phyloP scores from a whole-genome alignment of 2,329 filamentous ascomycete species.

The Sclerotinia trifoliorum region DNA sequence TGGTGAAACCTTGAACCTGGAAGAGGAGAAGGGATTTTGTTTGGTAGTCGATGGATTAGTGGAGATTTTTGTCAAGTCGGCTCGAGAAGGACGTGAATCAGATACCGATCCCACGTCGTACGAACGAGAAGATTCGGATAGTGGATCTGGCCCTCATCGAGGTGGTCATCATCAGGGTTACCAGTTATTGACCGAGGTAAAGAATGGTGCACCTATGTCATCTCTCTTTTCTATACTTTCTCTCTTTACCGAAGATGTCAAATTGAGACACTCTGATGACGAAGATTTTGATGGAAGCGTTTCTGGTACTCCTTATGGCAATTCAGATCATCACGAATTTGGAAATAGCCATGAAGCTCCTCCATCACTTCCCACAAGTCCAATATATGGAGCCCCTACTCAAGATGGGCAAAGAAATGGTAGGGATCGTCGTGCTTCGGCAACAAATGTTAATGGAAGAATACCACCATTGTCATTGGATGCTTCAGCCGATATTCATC shows the following conservation, averaged over 20 bases:
- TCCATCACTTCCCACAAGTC: conserved; percentile 39
- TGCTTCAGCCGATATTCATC: conserved; percentile 33
- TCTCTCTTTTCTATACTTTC: conserved; percentile 97
- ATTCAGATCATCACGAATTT: conserved; percentile 22
- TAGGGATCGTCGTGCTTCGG: conserved; percentile 42
- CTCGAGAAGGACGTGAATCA: conserved; percentile 51
- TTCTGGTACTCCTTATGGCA: conserved; percentile 32
- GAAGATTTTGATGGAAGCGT: conserved; percentile 41
- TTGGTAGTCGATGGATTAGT: conserved; percentile 94
- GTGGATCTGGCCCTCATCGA: conserved; percentile 65
- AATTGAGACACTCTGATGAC: conserved; percentile 70
- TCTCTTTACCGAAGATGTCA: conserved; percentile 92
- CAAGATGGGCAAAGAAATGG: conserved; percentile 53
- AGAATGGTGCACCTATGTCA: conserved; percentile 97
- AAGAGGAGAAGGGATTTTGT: conserved; percentile 98
- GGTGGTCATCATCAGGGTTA: conserved; percentile 76
- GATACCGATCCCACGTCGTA: conserved; percentile 44
- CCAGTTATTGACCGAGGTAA: conserved; percentile 92
- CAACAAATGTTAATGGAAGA: conserved; percentile 40
- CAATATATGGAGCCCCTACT: conserved; percentile 36
- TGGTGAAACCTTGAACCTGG: conserved; percentile 88
- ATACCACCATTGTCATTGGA: conserved; percentile 79
- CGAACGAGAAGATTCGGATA: conserved; percentile 53
- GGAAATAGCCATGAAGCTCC: conserved; percentile 36
- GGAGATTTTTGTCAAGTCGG: conserved; percentile 97